Evolutionary conservation across 2,329 filamentous ascomycete genomes (phyloP), one percentile per base, ranked within the genome.

Genomic region (Emmonsiellopsis sp.): DNA sequence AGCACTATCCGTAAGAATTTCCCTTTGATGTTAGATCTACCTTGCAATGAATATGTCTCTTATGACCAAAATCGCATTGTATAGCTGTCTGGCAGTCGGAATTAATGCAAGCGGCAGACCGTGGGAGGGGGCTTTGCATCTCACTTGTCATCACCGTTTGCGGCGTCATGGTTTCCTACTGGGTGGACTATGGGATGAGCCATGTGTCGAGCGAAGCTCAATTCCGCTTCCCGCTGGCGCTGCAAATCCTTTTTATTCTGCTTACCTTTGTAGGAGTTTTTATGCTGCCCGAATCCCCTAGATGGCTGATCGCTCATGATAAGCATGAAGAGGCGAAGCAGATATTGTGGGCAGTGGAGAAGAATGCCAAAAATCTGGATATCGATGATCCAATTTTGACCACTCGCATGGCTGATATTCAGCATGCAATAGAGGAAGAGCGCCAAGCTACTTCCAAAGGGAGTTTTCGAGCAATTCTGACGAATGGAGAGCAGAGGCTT

Each of bases 1-100:
- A 69, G 66, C 51, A 69, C 67, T 17, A 67, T 70, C 10, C 68
- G 68, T 59, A 63, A 57, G 68, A 66, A 56, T 44, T 52, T 55
- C 9, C 32, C 14, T 11, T 47, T 31, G 27, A 8, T 33, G 2
- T 9, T n/a, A 13, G 11, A 6, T 1, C 6, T 10, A 17, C 34
- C 27, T 14, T 49, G 42, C 42, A 33, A 17, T 34, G 13, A 37
- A 48, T 32, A 32, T 42, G 14, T 54, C n/a, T 44, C 56, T 47
- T 47, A 42, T 27, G 21, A 27, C 3, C 21, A 27, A 27, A 27
- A 27, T 27, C 21, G 21, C 21, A 27, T 27, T 27, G 21, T 27
- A 14, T 39, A 65, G 63, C 62, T 17, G 63, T 65, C 10, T 65
- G 63, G 62, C 63, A 65, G 53, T 65, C 63, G 10, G 62, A 64